These are phyloP conservation scores for Dendrobium chrysotoxum DNA, from an alignment of 106 monocot genomes.

Conservation along the genomic window DNA sequence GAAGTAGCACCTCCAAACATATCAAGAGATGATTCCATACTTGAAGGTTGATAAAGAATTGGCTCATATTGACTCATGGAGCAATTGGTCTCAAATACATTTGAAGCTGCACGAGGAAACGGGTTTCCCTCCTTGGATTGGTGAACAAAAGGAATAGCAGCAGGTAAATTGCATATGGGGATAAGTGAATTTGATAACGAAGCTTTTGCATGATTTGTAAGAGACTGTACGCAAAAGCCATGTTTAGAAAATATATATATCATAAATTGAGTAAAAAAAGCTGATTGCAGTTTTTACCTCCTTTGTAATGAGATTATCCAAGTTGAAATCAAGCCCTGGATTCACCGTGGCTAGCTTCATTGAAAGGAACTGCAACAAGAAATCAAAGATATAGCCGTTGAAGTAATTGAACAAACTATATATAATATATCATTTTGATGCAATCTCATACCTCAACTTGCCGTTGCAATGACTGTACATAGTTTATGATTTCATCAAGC, in stretches of 20 bases:
- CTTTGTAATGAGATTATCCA: conserved; percentile 46
- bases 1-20: conserved; percentile 30
- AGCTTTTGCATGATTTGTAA: too few species aligned
- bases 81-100: conserved; percentile 14
- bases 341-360: conserved; percentile 60
- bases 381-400: background rate
- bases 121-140: background rate
- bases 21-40: conserved; percentile 20
- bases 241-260: too few species aligned
- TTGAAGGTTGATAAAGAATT: background rate
- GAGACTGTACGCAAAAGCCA: too few species aligned
- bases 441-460: conserved; percentile 30
- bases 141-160: conserved; percentile 4
- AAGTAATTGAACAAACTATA: background rate
- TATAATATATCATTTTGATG: too few species aligned
- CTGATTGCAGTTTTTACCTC: conserved; percentile 25
- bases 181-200: too few species aligned
- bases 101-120: background rate
- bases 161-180: background rate
- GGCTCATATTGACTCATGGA: background rate
- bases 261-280: too few species aligned
- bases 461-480: conserved; percentile 45
- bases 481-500: conserved; percentile 60
- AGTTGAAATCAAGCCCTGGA: conserved; percentile 31
- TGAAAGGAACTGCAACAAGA: conserved; percentile 52